Base-by-base conservation (phyloP, 306 rosid genomes). In the Lotus japonicus region DNA sequence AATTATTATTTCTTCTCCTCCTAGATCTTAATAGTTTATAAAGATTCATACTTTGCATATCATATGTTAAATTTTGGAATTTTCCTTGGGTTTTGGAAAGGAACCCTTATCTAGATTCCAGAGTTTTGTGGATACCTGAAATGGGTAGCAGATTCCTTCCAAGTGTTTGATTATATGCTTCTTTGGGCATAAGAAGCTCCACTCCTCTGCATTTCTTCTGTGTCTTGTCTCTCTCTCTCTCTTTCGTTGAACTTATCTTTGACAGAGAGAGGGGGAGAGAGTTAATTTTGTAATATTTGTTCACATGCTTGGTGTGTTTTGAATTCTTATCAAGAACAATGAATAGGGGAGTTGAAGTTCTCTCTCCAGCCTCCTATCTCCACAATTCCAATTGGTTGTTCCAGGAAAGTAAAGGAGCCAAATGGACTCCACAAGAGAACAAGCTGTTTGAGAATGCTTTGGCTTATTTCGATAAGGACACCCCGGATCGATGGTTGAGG, bases 371-470 rank as follows among this genome's bases (percentile, higher is more conserved):
- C 18, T 84, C 87, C 11, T 85, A 82, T 59, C 71, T 82, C 42
- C 83, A 84, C 57, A 85, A 74, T 54, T 84, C 98, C 9, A 85
- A 81, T 65, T 89, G 98, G 96, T 72, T 92, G 65, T 92, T 85
- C 65, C 88, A 85, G 68, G 96, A 92, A 57, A 84, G 80, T 80
- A 83, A 83, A 5, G 86, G 81, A 77, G 53, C 89, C 18, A 81
- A 83, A 63, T 92, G 98, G 98, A 89, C 96, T 19, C 50, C 74
- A 4, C 88, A 92, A 66, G 96, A 89, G 80, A 92, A 92, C 81
- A 92, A 89, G 70, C 71, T 41, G 21, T 92, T 92, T 61, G 98
- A 92, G 70, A 87, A 89, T 72, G 96, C 98, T 63, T 80, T 92
- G 16, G 98, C 98, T 50, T 62, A 73, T 44, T 85, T 59, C 64